Conservation (phyloP, 805 yeast genomes). For the Candida railenensis region DNA sequence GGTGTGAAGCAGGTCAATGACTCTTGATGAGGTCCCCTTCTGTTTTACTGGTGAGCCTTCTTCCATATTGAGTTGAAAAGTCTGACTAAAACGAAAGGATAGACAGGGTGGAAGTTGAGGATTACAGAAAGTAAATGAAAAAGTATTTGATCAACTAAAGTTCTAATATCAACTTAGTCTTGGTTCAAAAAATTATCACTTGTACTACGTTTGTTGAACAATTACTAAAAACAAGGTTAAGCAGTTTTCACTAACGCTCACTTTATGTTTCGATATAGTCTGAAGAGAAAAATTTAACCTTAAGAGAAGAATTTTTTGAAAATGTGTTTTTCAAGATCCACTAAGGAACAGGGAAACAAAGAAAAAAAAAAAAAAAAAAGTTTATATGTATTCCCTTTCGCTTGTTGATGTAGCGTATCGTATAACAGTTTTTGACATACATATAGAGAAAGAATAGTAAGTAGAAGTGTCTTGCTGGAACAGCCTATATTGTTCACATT, state of each 20-base stretch:
- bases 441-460: background rate
- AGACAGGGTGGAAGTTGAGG: too few relatives aligned
- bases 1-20: slow-evolving; percentile 55
- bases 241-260: slow-evolving; percentile 1
- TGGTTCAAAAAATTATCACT: background rate
- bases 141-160: background rate
- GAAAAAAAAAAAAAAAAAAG: too few relatives aligned
- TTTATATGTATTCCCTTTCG: too few relatives aligned
- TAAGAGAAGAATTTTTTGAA: background rate
- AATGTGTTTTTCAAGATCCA: background rate
- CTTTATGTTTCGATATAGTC: background rate
- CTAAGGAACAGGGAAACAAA: background rate
- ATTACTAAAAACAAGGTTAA: background rate
- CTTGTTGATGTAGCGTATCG: too few relatives aligned
- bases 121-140: too few relatives aligned
- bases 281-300: background rate
- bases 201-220: background rate
- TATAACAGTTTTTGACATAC: too few relatives aligned
- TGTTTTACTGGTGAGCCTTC: slow-evolving; percentile 20
- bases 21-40: slow-evolving; percentile 21
- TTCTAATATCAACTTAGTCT: slow-evolving; percentile 3
- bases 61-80: slow-evolving; percentile 18
- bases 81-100: too few relatives aligned
- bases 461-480: too few relatives aligned
- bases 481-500: too few relatives aligned